Evolutionary conservation across 2,329 filamentous ascomycete genomes (phyloP).

Genomic region (Blastomyces gilchristii): DNA sequence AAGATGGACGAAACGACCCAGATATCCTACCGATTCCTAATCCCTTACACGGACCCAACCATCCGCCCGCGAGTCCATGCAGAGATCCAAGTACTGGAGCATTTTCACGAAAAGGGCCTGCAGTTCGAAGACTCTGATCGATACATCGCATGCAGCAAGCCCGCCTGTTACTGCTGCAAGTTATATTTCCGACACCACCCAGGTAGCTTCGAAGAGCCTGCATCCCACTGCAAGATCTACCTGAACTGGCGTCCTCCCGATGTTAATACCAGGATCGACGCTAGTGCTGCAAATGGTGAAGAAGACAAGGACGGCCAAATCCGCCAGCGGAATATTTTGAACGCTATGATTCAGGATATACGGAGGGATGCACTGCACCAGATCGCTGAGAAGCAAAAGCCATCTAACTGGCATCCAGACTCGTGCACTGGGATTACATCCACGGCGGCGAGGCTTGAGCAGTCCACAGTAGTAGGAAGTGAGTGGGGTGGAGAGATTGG

Average conservation of each 20-base stretch:
- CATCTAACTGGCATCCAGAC: neutral
- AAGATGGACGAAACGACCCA: conserved; percentile 24
- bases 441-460: neutral
- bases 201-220: conserved; percentile 19
- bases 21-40: conserved; percentile 19
- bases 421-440: neutral
- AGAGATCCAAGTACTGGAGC: conserved; percentile 41
- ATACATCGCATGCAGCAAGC: conserved; percentile 45
- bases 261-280: neutral
- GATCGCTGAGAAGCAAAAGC: conserved; percentile 11
- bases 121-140: conserved; percentile 33
- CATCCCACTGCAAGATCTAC: conserved; percentile 23
- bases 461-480: neutral
- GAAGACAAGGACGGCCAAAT: conserved; percentile 12
- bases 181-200: conserved; percentile 24
- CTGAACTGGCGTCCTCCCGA: conserved; percentile 23
- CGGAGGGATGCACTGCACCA: conserved; percentile 18
- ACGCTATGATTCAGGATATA: conserved; percentile 20
- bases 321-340: conserved; percentile 19
- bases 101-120: conserved; percentile 30
- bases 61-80: conserved; percentile 30
- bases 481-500: neutral
- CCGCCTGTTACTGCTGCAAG: conserved; percentile 42
- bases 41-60: conserved; percentile 20
- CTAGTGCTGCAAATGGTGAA: conserved; percentile 2